Percentiles rank a stretch among this genome's conserved stretches.
These are phyloP conservation scores for Penicillium odoratum DNA, from an alignment of 495 filamentous ascomycete genomes.

Conservation along the genomic window DNA sequence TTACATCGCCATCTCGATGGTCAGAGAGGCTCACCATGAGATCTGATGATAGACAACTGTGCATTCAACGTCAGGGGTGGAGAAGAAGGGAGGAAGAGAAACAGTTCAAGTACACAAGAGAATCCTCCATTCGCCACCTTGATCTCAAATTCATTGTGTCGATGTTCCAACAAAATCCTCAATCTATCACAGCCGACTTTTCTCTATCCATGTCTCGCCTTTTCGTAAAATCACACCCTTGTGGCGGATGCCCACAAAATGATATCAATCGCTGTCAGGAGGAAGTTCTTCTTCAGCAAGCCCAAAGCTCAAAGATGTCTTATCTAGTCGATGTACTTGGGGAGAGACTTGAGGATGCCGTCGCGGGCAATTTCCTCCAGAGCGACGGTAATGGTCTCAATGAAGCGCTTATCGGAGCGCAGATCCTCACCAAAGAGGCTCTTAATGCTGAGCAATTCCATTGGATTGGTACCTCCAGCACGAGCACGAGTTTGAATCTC, in stretches of 20 bases:
- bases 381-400: slow-evolving; percentile 37
- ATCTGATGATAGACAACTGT: background rate
- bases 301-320: background rate
- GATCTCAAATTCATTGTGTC: background rate
- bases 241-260: background rate
- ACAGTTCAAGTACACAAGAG: background rate
- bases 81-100: background rate
- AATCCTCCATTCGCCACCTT: background rate
- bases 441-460: slow-evolving; percentile 40
- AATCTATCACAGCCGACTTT: background rate
- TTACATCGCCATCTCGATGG: too few relatives aligned
- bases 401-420: slow-evolving; percentile 41
- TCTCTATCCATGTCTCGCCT: background rate
- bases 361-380: slow-evolving; percentile 45
- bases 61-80: background rate
- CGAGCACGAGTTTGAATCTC: slow-evolving; percentile 43
- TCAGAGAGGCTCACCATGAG: too few relatives aligned
- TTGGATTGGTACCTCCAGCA: slow-evolving; percentile 38
- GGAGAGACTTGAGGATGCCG: slow-evolving; percentile 43
- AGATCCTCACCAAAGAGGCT: slow-evolving; percentile 49
- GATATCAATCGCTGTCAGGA: background rate
- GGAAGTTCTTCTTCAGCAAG: background rate
- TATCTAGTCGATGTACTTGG: slow-evolving; percentile 42
- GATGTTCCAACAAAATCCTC: background rate
- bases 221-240: background rate